phyloP scores from a whole-genome alignment of 2,329 filamentous ascomycete genomes.

The Dactylellina drechsleri region DNA sequence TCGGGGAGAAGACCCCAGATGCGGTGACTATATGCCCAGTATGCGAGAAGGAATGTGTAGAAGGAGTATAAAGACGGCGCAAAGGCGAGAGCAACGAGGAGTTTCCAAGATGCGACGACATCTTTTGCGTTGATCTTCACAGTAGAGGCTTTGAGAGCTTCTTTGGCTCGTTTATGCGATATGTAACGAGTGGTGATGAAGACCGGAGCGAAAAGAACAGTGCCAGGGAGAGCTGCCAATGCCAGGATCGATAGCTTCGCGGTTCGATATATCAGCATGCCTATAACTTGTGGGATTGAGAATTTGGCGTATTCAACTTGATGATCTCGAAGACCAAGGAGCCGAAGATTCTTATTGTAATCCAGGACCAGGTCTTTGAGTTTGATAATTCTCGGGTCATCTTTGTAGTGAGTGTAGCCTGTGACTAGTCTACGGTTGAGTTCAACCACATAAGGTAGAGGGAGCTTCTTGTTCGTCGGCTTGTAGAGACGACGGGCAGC shows the following conservation, averaged over 20 bases:
- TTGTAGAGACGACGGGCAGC: slow-evolving; percentile 93
- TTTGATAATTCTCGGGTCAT: slow-evolving; percentile 82
- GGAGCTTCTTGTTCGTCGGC: slow-evolving; percentile 90
- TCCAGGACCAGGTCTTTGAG: slow-evolving; percentile 79
- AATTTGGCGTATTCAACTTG: slow-evolving; percentile 92
- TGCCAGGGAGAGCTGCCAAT: slow-evolving; percentile 83
- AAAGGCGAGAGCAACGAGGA: slow-evolving; percentile 84
- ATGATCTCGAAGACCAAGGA: slow-evolving; percentile 89
- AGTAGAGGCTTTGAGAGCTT: slow-evolving; percentile 83
- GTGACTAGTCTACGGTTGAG: slow-evolving; percentile 89
- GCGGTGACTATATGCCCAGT: slow-evolving; percentile 82
- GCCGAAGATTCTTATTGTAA: slow-evolving; percentile 87
- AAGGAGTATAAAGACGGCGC: slow-evolving; percentile 83
- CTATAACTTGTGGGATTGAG: slow-evolving; percentile 78
- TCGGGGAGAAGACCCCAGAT: slow-evolving; percentile 82
- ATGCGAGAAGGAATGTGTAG: slow-evolving; percentile 78
- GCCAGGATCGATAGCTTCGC: slow-evolving; percentile 80
- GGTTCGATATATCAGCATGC: slow-evolving; percentile 81
- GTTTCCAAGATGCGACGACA: slow-evolving; percentile 94
- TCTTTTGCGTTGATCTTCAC: slow-evolving; percentile 90
- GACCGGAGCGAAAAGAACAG: slow-evolving; percentile 86
- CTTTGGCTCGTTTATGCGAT: slow-evolving; percentile 81
- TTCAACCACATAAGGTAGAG: slow-evolving; percentile 90
- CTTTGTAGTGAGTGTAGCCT: slow-evolving; percentile 91
- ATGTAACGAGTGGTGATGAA: slow-evolving; percentile 86